phyloP scores from a whole-genome alignment of 2,329 filamentous ascomycete species.

The Monosporascus sp. region DNA sequence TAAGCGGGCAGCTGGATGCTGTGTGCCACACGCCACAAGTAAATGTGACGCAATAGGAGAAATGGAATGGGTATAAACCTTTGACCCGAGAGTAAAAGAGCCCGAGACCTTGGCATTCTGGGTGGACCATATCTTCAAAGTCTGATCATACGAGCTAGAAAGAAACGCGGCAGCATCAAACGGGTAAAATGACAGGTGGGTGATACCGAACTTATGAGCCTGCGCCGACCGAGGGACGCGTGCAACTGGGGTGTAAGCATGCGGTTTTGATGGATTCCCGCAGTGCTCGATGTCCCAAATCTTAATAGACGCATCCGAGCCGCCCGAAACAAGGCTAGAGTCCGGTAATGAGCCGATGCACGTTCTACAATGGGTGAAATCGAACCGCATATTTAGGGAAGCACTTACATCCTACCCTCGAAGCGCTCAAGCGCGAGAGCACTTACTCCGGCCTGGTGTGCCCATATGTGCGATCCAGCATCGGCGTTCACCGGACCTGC shows the following conservation, averaged over 20 bases:
- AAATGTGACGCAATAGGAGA: slow-evolving; percentile 69
- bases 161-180: slow-evolving; percentile 73
- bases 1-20: slow-evolving; percentile 76
- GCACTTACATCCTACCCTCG: slow-evolving; percentile 64
- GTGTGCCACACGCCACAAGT: slow-evolving; percentile 82
- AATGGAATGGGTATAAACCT: slow-evolving; percentile 71
- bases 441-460: slow-evolving; percentile 75
- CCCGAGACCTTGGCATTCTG: slow-evolving; percentile 55
- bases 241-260: slow-evolving; percentile 49
- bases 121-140: slow-evolving; percentile 69
- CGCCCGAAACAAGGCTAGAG: slow-evolving; percentile 71
- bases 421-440: slow-evolving; percentile 76
- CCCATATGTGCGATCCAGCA: slow-evolving; percentile 41
- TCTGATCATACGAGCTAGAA: slow-evolving; percentile 72
- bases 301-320: slow-evolving; percentile 76
- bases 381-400: neutral
- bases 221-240: slow-evolving; percentile 40
- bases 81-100: slow-evolving; percentile 61
- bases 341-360: neutral
- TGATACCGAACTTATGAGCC: slow-evolving; percentile 65
- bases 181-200: slow-evolving; percentile 71
- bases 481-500: slow-evolving; percentile 18
- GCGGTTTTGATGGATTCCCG: slow-evolving; percentile 35
- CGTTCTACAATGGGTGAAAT: neutral
- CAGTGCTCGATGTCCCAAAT: slow-evolving; percentile 78